Base-by-base conservation (phyloP, 345 rosid genomes). In the Citrus mangshanensis region DNA sequence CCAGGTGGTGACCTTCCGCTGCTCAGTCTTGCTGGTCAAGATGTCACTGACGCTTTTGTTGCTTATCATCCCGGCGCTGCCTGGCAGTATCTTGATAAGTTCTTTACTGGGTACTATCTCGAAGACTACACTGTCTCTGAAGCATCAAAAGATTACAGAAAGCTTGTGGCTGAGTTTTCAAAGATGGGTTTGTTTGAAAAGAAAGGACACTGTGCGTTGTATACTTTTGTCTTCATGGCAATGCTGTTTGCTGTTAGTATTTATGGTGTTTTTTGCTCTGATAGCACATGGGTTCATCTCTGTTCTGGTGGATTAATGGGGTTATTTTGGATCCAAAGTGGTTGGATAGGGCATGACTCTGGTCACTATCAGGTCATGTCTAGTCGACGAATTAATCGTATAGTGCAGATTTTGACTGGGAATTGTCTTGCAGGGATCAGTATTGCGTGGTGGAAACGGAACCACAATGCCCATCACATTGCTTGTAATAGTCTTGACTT, bases 271-370 rank as follows among this genome's bases (percentile, higher is more conserved):
- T 68, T 87, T 42, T 78, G 72, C 49, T 82, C 70, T 54, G 73
- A 79, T 5, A 84, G 85, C 51, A 14, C 67, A 14, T 83, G 73
- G 88, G 82, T 84, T 3, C 92, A 86, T 73, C 58, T 86, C 8
- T 27, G 73, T 42, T 86, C 78, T 25, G 92, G 81, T 55, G 89
- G 73, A 28, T 69, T 87, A 21, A 71, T 86, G 76, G 92, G 92
- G 66, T 55, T 84, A 18, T 34, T 81, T 62, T 89, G 90, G 92
- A 87, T 92, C 30, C 94, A 92, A 54, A 89, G 91, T 68, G 96
- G 94, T 60, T 92, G 94, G 94, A 70, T 92, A 28, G 94, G 96
- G 6, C 96, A 92, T 82, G 94, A 92, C 77, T 92, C 96, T 3
- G 92, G 96, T 1, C 96, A 92, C 81, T 90, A 89, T 73, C 77